Conservation (phyloP, 2,329 filamentous ascomycete species). For the Chrysosporium queenslandicum region DNA sequence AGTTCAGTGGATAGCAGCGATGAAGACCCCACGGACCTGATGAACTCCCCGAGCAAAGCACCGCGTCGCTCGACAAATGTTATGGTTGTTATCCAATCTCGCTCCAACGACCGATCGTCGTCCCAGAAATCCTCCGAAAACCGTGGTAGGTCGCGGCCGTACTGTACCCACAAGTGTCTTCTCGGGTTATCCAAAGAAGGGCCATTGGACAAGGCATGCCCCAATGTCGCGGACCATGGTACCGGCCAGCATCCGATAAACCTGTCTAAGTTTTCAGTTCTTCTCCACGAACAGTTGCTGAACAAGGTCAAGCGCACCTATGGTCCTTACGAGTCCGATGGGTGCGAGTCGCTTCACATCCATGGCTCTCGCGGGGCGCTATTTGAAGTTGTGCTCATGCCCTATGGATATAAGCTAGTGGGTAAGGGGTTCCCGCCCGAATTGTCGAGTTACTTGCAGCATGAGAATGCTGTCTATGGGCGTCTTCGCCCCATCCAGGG, state of each 20-base stretch:
- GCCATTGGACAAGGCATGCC: conserved; percentile 30
- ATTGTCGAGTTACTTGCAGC: conserved; percentile 6
- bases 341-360: conserved; percentile 18
- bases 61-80: conserved; percentile 10
- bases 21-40: conserved; percentile 5
- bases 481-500: conserved; percentile 17
- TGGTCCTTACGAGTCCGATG: conserved; percentile 5
- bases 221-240: conserved; percentile 32
- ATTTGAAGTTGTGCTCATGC: conserved; percentile 20
- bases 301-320: conserved; percentile 7
- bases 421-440: conserved; percentile 16
- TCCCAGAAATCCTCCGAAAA: conserved; percentile 4
- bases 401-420: conserved; percentile 20
- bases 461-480: conserved; percentile 17
- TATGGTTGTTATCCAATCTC: conserved; percentile 13
- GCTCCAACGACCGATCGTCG: conserved; percentile 7
- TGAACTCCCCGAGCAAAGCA: conserved; percentile 13
- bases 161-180: conserved; percentile 36
- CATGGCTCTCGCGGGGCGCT: conserved; percentile 19
- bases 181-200: conserved; percentile 27
- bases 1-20: conserved; percentile 4
- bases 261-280: conserved; percentile 12
- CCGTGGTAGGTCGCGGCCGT: conserved; percentile 19
- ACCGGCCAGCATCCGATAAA: conserved; percentile 18
- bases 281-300: conserved; percentile 15